phyloP scores from a whole-genome alignment of 306 rosid species.

The Fagus crenata region DNA sequence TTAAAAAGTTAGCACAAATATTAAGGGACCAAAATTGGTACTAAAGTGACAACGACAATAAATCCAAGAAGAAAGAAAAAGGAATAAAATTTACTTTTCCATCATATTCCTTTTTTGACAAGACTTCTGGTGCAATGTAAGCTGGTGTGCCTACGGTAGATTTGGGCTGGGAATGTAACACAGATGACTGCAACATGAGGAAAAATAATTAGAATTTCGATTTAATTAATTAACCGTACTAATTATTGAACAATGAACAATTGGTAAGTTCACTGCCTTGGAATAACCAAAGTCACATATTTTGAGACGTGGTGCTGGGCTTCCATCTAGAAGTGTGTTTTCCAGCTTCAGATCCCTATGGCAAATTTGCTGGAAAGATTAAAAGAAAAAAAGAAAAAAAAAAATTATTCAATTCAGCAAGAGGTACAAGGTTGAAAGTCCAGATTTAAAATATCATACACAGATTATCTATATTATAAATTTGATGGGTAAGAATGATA shows the following conservation, averaged over 20 bases:
- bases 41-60: constrained; percentile 18
- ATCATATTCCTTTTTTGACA: constrained; percentile 81
- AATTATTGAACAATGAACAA: constrained; percentile 2
- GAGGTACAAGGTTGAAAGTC: constrained; percentile 2
- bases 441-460: neutral
- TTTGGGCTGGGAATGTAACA: constrained; percentile 96
- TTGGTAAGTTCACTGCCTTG: constrained; percentile 51
- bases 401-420: constrained; percentile 13
- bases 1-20: constrained; percentile 16
- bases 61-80: constrained; percentile 1
- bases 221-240: neutral
- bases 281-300: constrained; percentile 97
- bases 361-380: constrained; percentile 74
- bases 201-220: constrained; percentile 11
- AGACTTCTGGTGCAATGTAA: constrained; percentile 93
- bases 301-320: constrained; percentile 87
- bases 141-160: constrained; percentile 99
- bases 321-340: constrained; percentile 96
- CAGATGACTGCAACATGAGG: constrained; percentile 68
- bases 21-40: constrained; percentile 28
- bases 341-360: constrained; percentile 98
- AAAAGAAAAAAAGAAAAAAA: constrained; percentile 6
- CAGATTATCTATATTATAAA: neutral
- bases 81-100: constrained; percentile 63
- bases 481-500: constrained; percentile 26